Conservation (phyloP, 495 filamentous ascomycete species). For the Parathielavia hyrcaniae region DNA sequence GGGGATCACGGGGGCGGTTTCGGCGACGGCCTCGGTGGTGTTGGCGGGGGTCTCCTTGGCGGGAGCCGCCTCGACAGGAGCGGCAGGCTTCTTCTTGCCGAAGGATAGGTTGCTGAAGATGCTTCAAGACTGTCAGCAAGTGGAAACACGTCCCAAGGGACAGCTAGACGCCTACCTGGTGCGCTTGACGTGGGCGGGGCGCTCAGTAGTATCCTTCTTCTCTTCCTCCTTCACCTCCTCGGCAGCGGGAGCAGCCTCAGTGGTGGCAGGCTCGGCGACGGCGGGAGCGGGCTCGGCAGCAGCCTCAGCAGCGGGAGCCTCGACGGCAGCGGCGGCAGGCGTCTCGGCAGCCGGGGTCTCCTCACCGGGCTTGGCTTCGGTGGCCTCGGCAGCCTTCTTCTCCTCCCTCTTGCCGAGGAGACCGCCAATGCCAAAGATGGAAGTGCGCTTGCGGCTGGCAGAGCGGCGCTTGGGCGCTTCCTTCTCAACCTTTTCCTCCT, state of each 20-base stretch:
- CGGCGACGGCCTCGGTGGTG: constrained; percentile 44
- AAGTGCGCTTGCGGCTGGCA: constrained; percentile 78
- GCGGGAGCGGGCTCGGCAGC: constrained; percentile 33
- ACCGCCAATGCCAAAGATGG: constrained; percentile 75
- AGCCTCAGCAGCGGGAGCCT: constrained; percentile 28
- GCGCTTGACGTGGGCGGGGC: constrained; percentile 21
- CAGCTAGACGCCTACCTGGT: constrained; percentile 2
- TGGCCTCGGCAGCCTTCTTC: constrained; percentile 47
- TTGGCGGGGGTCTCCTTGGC: constrained; percentile 32
- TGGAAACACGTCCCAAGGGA: neutral
- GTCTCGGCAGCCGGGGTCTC: constrained; percentile 33
- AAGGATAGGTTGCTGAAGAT: constrained; percentile 49
- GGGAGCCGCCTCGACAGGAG: constrained; percentile 37
- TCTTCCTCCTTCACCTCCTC: constrained; percentile 32
- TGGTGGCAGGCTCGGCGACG: constrained; percentile 31
- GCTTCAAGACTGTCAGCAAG: constrained; percentile 37
- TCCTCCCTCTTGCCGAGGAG: constrained; percentile 72
- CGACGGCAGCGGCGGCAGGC: constrained; percentile 19
- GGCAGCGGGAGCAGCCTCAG: constrained; percentile 27
- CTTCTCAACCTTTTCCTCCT: constrained; percentile 36
- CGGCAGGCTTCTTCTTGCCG: constrained; percentile 49
- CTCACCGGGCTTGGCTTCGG: constrained; percentile 43
- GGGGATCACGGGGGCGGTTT: constrained; percentile 53
- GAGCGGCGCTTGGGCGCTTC: constrained; percentile 59
- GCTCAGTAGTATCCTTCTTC: constrained; percentile 34